A percentile compares a stretch with the other conserved stretches of the same genome.
phyloP scores from a whole-genome alignment of 2,329 filamentous ascomycete species.

The Metarhizium guizhouense region DNA sequence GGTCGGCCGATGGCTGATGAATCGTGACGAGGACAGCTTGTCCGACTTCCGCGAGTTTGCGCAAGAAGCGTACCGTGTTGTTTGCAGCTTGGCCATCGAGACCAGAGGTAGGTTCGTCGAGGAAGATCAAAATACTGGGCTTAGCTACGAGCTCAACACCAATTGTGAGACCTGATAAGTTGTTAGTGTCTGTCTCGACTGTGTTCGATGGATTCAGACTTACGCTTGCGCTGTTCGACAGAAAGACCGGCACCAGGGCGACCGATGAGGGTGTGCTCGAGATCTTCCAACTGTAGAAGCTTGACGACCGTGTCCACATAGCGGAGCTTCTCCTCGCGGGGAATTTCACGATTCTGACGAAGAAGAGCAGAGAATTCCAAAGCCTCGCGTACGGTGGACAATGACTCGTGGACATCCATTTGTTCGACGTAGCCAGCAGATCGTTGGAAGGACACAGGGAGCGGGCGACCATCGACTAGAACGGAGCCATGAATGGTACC shows the following conservation, averaged over 20 bases:
- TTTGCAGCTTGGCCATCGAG: slow-evolving; percentile 62
- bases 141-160: slow-evolving; percentile 54
- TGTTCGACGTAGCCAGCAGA: slow-evolving; percentile 77
- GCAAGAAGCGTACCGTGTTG: slow-evolving; percentile 55
- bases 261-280: slow-evolving; percentile 39
- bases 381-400: slow-evolving; percentile 67
- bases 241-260: slow-evolving; percentile 42
- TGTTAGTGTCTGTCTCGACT: neutral
- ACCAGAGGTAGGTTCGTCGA: slow-evolving; percentile 55
- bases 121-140: slow-evolving; percentile 49
- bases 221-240: slow-evolving; percentile 43
- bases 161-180: slow-evolving; percentile 34
- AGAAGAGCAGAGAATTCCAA: slow-evolving; percentile 66
- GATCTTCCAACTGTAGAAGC: slow-evolving; percentile 38
- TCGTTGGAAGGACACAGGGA: slow-evolving; percentile 67
- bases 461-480: slow-evolving; percentile 63
- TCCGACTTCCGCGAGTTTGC: slow-evolving; percentile 56
- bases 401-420: slow-evolving; percentile 68
- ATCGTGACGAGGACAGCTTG: slow-evolving; percentile 63
- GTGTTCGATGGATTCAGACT: neutral
- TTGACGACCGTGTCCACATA: slow-evolving; percentile 77
- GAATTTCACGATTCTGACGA: slow-evolving; percentile 56
- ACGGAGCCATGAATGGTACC: slow-evolving; percentile 68
- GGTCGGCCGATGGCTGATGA: slow-evolving; percentile 58
- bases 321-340: slow-evolving; percentile 58